Conservation (phyloP, 2,329 filamentous ascomycete genomes). For the Colletotrichum phormii region DNA sequence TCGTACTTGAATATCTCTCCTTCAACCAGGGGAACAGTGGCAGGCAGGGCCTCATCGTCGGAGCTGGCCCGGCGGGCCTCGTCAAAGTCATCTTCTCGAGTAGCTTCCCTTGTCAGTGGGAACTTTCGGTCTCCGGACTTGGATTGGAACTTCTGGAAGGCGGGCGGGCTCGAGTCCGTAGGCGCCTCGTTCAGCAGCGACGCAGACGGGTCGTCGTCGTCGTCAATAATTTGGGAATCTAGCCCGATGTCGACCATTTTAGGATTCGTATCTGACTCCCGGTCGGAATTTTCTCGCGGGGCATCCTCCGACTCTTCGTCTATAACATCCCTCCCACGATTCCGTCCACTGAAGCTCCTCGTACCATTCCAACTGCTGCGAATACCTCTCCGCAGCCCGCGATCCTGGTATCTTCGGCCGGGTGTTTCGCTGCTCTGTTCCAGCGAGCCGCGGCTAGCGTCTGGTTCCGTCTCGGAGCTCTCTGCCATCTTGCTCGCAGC, state of each 20-base stretch:
- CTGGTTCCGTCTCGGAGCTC: conserved; percentile 84
- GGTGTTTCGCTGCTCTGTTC: conserved; percentile 64
- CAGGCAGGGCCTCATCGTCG: conserved; percentile 49
- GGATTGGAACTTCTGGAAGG: conserved; percentile 70
- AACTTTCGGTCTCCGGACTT: conserved; percentile 52
- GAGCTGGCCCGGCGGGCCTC: conserved; percentile 53
- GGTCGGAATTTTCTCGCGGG: conserved; percentile 47
- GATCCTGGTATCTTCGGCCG: conserved; percentile 57
- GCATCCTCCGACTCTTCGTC: conserved; percentile 58
- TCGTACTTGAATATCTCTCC: conserved; percentile 85
- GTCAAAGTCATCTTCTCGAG: conserved; percentile 62
- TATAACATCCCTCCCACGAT: conserved; percentile 44
- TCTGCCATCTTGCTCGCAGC: conserved; percentile 86
- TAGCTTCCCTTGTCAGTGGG: conserved; percentile 54
- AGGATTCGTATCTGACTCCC: conserved; percentile 43
- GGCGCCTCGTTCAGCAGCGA: conserved; percentile 68
- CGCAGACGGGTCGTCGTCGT: conserved; percentile 70
- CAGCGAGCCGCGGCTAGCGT: conserved; percentile 68
- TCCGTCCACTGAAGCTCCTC: conserved; percentile 49
- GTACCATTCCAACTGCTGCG: conserved; percentile 74
- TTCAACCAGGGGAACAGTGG: conserved; percentile 66
- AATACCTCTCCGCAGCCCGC: conserved; percentile 64
- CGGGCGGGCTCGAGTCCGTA: conserved; percentile 66
- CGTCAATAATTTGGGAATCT: conserved; percentile 72
- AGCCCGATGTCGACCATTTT: conserved; percentile 91